Conservation (phyloP, 2,329 filamentous ascomycete species). For the Penicillium sclerotigenum region DNA sequence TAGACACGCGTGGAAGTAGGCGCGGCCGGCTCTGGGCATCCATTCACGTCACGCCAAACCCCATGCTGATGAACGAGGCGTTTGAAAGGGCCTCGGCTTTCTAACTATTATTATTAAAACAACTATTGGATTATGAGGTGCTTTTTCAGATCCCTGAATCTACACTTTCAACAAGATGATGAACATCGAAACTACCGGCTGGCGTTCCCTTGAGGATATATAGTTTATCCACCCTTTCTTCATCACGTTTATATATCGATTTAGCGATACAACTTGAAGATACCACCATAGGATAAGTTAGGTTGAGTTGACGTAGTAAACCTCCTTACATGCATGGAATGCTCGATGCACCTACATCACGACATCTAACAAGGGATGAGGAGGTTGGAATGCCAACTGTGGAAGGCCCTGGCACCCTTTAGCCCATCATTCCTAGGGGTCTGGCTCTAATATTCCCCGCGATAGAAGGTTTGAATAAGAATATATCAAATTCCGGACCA, state of each 20-base stretch:
- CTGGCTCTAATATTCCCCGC: not conserved
- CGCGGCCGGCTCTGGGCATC: too few species aligned
- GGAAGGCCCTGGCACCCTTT: not conserved
- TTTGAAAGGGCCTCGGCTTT: not conserved
- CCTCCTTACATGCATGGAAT: not conserved
- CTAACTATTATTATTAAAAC: not conserved
- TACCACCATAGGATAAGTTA: not conserved
- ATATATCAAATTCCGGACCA: not conserved
- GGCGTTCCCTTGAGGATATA: not conserved
- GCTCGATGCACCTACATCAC: not conserved
- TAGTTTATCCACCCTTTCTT: not conserved
- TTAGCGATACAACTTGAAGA: not conserved
- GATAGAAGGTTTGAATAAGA: not conserved
- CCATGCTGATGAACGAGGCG: too few species aligned
- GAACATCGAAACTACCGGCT: not conserved
- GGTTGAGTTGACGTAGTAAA: not conserved
- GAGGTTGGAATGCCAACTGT: not conserved
- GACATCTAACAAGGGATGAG: conserved; percentile 2
- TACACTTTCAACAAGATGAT: not conserved
- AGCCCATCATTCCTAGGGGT: conserved; percentile 5
- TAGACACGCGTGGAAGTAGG: too few species aligned
- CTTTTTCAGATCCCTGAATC: not conserved
- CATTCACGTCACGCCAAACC: too few species aligned
- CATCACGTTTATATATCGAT: not conserved
- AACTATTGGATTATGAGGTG: not conserved